Conservation (phyloP, 768 basidiomycete species). For the Termitomyces sp. region DNA sequence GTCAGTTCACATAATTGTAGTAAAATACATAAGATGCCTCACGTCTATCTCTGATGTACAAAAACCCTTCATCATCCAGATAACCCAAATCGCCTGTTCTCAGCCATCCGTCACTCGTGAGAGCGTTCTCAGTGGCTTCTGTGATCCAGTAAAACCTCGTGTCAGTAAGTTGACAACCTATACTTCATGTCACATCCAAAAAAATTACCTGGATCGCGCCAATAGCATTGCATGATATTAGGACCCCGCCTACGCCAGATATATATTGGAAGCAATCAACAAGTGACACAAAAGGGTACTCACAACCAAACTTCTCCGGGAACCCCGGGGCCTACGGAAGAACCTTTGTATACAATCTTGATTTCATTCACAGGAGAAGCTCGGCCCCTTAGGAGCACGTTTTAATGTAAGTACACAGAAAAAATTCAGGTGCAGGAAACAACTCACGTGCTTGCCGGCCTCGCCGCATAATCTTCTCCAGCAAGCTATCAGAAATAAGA, state of each 20-base stretch:
- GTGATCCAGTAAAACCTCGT: neutral
- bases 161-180: neutral
- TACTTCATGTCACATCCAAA: neutral
- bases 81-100: slow-evolving; percentile 49
- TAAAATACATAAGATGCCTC: slow-evolving; percentile 11
- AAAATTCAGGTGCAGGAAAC: neutral
- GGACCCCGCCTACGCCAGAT: slow-evolving; percentile 37
- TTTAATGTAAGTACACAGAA: neutral
- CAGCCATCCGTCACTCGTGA: slow-evolving; percentile 56
- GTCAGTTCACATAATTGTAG: neutral
- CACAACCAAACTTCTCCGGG: slow-evolving; percentile 50
- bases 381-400: slow-evolving; percentile 34
- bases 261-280: neutral
- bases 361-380: slow-evolving; percentile 54
- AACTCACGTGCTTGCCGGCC: slow-evolving; percentile 46
- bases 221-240: slow-evolving; percentile 59
- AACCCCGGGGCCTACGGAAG: slow-evolving; percentile 25
- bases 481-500: slow-evolving; percentile 22
- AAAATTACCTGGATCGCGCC: slow-evolving; percentile 45
- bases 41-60: slow-evolving; percentile 53
- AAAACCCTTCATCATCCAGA: slow-evolving; percentile 50
- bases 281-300: slow-evolving; percentile 13
- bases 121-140: slow-evolving; percentile 38
- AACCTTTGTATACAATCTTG: slow-evolving; percentile 36
- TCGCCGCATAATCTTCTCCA: slow-evolving; percentile 53